A percentile compares a stretch with the other conserved stretches of the same genome.
phyloP scores from a whole-genome alignment of 1,139 yeast genomes.

The Scheffersomyces titani region DNA sequence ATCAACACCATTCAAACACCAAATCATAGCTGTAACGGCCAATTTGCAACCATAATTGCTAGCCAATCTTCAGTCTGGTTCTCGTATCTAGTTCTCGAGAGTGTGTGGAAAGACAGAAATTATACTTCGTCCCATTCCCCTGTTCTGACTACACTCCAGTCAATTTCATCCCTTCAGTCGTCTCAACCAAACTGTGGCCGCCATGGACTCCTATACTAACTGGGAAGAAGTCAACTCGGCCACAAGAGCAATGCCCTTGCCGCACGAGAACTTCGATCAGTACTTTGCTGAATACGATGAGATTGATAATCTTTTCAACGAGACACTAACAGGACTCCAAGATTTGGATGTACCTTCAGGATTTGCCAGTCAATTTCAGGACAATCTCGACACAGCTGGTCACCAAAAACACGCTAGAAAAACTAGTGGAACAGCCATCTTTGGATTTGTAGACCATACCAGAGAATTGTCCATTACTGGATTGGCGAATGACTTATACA shows the following conservation, averaged over 20 bases:
- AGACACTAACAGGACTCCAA: slow-evolving; percentile 45
- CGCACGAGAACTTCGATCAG: slow-evolving; percentile 44
- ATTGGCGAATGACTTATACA: slow-evolving; percentile 23
- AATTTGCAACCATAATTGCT: background rate
- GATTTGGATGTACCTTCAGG: slow-evolving; percentile 54
- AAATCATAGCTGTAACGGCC: background rate
- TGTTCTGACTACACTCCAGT: background rate
- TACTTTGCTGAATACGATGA: slow-evolving; percentile 38
- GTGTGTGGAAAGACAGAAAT: background rate
- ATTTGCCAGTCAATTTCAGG: slow-evolving; percentile 7
- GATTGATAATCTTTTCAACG: slow-evolving; percentile 44
- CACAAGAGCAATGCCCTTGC: slow-evolving; percentile 30
- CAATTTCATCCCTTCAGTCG: background rate
- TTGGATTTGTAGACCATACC: slow-evolving; percentile 59
- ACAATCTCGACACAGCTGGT: background rate
- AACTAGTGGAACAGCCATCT: slow-evolving; percentile 63
- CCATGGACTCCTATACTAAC: slow-evolving; percentile 26
- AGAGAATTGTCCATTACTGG: slow-evolving; percentile 53
- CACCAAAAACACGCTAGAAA: slow-evolving; percentile 35
- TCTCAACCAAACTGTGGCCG: background rate
- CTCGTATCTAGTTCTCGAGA: slow-evolving; percentile 7
- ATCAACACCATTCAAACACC: background rate
- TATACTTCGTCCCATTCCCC: background rate
- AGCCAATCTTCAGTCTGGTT: background rate
- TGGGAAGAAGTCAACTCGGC: slow-evolving; percentile 27